phyloP scores from a whole-genome alignment of 805 yeast species.

The Cyberlindnera sargentensis region DNA sequence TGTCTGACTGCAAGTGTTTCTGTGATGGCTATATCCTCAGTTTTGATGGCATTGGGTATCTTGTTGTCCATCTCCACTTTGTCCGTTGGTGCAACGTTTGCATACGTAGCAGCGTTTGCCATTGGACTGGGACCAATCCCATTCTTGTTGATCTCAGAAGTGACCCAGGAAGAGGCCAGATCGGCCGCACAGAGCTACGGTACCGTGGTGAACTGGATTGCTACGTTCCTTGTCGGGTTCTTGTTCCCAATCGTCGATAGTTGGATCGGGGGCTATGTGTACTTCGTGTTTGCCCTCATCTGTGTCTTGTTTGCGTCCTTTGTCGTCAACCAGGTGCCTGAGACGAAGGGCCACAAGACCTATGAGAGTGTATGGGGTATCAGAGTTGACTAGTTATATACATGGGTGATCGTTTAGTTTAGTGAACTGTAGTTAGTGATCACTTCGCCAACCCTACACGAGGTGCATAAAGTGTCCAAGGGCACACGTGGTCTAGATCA shows the following conservation, averaged over 20 bases:
- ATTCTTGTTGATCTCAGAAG: constrained; percentile 78
- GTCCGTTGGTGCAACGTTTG: constrained; percentile 57
- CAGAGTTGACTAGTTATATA: constrained; percentile 13
- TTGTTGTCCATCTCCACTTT: constrained; percentile 36
- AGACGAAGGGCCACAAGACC: constrained; percentile 58
- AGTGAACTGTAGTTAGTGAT: too few relatives aligned
- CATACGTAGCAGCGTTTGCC: constrained; percentile 81
- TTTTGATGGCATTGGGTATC: constrained; percentile 63
- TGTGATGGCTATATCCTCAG: constrained; percentile 61
- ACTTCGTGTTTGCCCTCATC: constrained; percentile 58
- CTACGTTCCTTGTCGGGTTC: constrained; percentile 77
- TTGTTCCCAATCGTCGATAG: constrained; percentile 69
- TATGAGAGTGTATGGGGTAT: constrained; percentile 65
- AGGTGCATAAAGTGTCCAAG: too few relatives aligned
- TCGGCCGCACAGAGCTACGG: constrained; percentile 92
- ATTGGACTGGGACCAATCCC: constrained; percentile 95
- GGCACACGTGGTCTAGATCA: too few relatives aligned
- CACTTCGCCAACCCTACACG: too few relatives aligned
- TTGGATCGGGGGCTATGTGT: constrained; percentile 70
- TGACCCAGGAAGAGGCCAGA: constrained; percentile 73
- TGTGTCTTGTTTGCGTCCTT: constrained; percentile 45
- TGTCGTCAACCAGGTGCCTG: constrained; percentile 51
- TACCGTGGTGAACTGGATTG: constrained; percentile 83
- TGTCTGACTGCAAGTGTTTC: constrained; percentile 58
- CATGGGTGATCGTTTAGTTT: too few relatives aligned